A percentile compares a stretch with the other conserved stretches of the same genome.
Conservation (phyloP, 2,329 filamentous ascomycete genomes). For the Trichoderma oligosporum region DNA sequence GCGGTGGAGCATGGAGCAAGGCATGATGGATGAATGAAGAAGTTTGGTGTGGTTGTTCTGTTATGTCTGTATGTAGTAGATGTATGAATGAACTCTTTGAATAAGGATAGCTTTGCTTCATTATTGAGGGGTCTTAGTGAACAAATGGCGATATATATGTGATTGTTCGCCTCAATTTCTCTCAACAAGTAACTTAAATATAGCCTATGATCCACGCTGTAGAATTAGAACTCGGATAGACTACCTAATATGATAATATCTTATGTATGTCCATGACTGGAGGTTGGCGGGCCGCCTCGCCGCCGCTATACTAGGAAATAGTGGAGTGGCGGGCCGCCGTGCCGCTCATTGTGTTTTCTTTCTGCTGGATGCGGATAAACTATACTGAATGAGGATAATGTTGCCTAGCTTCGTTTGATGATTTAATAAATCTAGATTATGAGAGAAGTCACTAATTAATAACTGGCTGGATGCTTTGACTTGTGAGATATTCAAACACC, state of each 20-base stretch:
- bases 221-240: no score
- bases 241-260: no score
- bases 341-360: background rate
- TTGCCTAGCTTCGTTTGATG: background rate
- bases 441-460: no score
- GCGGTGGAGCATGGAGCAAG: conserved; percentile 17
- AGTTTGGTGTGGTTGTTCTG: background rate
- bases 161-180: background rate
- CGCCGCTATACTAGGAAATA: background rate
- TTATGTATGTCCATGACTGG: no score
- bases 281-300: background rate
- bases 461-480: no score
- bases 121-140: background rate
- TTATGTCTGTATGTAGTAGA: no score
- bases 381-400: background rate
- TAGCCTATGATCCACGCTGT: no score
- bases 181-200: background rate
- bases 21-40: background rate
- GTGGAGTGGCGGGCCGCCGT: conserved; percentile 4
- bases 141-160: no score
- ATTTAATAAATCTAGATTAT: background rate
- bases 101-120: background rate
- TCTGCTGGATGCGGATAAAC: background rate
- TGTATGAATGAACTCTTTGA: background rate
- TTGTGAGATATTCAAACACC: no score